These are phyloP conservation scores for Tritrichomonas musculus DNA, from an alignment of 208 protist species.

Conservation along the genomic window DNA sequence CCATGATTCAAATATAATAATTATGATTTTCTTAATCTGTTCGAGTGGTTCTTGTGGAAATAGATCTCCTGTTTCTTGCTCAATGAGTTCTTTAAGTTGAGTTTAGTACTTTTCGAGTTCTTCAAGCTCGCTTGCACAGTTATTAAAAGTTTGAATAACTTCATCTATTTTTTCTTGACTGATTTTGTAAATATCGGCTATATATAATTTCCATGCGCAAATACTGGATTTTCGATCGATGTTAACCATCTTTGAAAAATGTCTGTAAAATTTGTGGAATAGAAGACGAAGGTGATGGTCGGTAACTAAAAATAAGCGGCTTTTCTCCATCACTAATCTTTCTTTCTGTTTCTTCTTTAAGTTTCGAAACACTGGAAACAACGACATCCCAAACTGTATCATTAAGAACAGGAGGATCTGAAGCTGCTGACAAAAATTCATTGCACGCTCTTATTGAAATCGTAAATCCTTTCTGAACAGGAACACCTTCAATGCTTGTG, in stretches of 20 bases:
- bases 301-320: neutral
- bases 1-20: slow-evolving; percentile 57
- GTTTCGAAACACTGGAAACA: neutral
- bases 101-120: too few relatives aligned
- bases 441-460: neutral
- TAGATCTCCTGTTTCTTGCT: too few relatives aligned
- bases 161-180: too few relatives aligned
- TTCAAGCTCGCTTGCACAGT: too few relatives aligned
- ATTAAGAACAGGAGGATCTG: neutral
- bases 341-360: too few relatives aligned
- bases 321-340: neutral
- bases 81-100: too few relatives aligned
- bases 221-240: too few relatives aligned
- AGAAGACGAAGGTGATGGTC: neutral
- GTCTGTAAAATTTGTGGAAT: neutral
- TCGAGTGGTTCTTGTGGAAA: slow-evolving; percentile 26
- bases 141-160: too few relatives aligned
- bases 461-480: slow-evolving; percentile 10
- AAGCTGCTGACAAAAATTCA: neutral
- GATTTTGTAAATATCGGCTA: too few relatives aligned
- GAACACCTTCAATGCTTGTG: slow-evolving; percentile 48
- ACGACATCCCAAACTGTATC: neutral
- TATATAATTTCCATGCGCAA: too few relatives aligned
- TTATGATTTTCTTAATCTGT: neutral
- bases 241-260: neutral